Percentiles rank a stretch among this genome's conserved stretches.
These are phyloP conservation scores for Rubia peregrina DNA, from an alignment of 305 asterid genomes.

Conservation along the genomic window DNA sequence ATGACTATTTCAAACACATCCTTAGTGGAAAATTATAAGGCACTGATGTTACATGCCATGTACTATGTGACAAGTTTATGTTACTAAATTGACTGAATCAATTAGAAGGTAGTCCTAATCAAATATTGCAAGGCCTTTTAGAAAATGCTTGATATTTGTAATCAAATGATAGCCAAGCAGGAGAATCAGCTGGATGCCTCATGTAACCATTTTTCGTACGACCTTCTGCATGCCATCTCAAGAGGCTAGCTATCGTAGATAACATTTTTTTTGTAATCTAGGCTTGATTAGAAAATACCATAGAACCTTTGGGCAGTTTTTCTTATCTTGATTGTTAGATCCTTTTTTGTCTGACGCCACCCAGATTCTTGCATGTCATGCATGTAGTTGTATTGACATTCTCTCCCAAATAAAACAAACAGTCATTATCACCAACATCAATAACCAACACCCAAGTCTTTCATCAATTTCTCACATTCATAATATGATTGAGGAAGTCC, in stretches of 20 bases:
- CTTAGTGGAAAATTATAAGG: slow-evolving; percentile 13
- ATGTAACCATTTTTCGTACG: neutral
- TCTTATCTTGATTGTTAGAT: neutral
- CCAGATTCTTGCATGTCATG: neutral
- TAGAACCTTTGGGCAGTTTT: neutral
- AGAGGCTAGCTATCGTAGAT: neutral
- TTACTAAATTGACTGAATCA: slow-evolving; percentile 19
- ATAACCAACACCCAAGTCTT: no score
- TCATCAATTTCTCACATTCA: no score
- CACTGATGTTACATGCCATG: slow-evolving; percentile 16
- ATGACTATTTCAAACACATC: no score
- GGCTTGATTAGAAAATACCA: slow-evolving; percentile 7
- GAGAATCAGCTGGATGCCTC: neutral
- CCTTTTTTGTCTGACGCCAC: neutral
- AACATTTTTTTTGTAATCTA: neutral
- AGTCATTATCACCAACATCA: neutral
- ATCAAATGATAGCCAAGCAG: neutral
- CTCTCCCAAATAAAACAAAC: neutral
- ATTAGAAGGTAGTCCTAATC: slow-evolving; percentile 19
- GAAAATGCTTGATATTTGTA: neutral
- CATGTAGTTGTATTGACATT: neutral
- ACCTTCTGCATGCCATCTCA: neutral
- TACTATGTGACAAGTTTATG: slow-evolving; percentile 11
- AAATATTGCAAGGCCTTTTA: slow-evolving; percentile 5
- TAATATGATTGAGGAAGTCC: no score